Evolutionary conservation across 305 asterid genomes (phyloP), one percentile per base, ranked within the genome.

Genomic region (Rubia peregrina): DNA sequence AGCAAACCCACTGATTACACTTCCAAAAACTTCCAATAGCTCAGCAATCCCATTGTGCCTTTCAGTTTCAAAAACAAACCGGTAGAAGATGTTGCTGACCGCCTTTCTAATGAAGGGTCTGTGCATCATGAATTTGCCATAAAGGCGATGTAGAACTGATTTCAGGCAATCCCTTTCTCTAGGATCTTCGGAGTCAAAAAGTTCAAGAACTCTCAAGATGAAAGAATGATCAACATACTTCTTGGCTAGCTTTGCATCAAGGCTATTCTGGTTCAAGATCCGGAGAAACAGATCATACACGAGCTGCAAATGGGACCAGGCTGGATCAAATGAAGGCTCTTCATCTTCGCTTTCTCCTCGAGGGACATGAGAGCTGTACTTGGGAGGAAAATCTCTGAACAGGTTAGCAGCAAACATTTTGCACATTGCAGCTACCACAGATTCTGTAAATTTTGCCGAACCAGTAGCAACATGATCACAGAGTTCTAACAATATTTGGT

Each of bases 301-400:
- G 57, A 82, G 86, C 66, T 82, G 86, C 68, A 82, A 74, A 78
- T 82, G 86, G 64, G 68, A 77, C 86, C 86, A 82, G 36, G 86
- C 84, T 38, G 86, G 86, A 75, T 82, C 86, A 65, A 82, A 82
- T 49, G 73, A 49, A 9, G 84, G 84, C 67, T 82, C 82, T 70
- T 83, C 84, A 59, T 77, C 86, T 73, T 82, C 86, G 12, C 73
- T 68, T 71, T 82, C 86, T 10, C 86, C 74, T 7, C 82, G 84
- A 42, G 78, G 73, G 66, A 40, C 67, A 26, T 59, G 61, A 11
- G 80, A 73, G 72, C 59, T 72, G 55, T 75, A 72, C 68, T 80
- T 80, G 43, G 86, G 84, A 16, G 86, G 86, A 56, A 83, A 83
- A 33, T 78, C 83, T 70, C 86, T 67, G 65, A 83, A 83, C 65